phyloP scores from a whole-genome alignment of 768 basidiomycete species.

The Piloderma croceum region DNA sequence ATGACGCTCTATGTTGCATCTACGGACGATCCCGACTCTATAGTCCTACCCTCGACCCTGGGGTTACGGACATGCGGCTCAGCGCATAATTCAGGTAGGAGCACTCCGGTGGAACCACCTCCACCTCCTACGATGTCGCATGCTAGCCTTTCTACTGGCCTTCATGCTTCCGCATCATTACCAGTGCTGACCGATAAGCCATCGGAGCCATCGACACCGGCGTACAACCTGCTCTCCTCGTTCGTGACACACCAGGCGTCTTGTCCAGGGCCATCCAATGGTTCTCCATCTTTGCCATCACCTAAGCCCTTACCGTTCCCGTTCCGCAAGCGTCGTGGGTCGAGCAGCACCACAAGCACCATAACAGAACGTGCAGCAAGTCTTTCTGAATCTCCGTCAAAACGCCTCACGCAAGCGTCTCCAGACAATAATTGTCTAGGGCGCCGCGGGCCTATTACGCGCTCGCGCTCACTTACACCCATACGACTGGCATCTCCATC shows the following conservation, averaged over 20 bases:
- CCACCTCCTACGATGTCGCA: constrained; percentile 10
- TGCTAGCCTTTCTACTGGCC: constrained; percentile 16
- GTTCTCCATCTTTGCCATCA: constrained; percentile 6
- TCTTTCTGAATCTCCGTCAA: constrained; percentile 10
- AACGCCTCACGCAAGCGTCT: constrained; percentile 8
- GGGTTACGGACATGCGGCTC: constrained; percentile 47
- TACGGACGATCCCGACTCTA: constrained; percentile 43
- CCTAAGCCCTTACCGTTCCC: constrained; percentile 23
- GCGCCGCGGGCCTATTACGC: constrained; percentile 8
- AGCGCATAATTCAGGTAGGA: constrained; percentile 15
- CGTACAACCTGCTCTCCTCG: constrained; percentile 57
- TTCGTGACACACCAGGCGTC: constrained; percentile 34
- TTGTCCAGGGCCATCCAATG: constrained; percentile 1
- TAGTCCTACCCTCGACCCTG: constrained; percentile 65
- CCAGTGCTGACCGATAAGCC: constrained; percentile 31
- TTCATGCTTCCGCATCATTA: constrained; percentile 25
- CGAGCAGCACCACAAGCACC: constrained; percentile 25
- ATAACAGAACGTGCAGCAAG: constrained; percentile 20
- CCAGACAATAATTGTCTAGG: constrained; percentile 11
- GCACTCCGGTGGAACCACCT: constrained; percentile 5
- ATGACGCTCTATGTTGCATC: constrained; percentile 70
- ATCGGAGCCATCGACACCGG: constrained; percentile 44
- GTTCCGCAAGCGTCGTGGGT: constrained; percentile 28
- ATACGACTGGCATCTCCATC: constrained; percentile 18
- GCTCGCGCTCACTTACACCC: constrained; percentile 28